phyloP scores from a whole-genome alignment of 129 eudicot species.

The Gnaphalium uliginosum region DNA sequence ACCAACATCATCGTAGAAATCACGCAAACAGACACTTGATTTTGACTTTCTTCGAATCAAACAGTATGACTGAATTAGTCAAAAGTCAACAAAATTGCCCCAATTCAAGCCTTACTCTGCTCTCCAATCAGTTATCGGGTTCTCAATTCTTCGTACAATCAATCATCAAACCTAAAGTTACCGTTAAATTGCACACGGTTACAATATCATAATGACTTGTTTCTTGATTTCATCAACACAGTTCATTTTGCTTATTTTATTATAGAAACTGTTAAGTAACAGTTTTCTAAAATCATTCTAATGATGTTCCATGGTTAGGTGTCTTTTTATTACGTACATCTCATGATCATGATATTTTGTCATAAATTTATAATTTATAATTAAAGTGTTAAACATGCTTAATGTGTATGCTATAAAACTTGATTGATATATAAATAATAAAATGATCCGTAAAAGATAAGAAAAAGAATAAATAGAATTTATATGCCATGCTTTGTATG shows the following conservation, averaged over 20 bases:
- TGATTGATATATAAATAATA: no score
- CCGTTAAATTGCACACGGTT: slow-evolving; percentile 4
- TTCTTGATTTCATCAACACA: slow-evolving; percentile 10
- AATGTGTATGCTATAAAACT: no score
- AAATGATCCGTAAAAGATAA: no score
- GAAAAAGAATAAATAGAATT: no score
- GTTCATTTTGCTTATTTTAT: background rate
- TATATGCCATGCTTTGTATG: no score
- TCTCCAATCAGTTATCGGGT: slow-evolving; percentile 19
- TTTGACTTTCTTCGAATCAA: slow-evolving; percentile 13
- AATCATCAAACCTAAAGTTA: slow-evolving; percentile 10
- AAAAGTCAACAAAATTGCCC: slow-evolving; percentile 20
- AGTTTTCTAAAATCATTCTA: background rate
- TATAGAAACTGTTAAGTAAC: background rate
- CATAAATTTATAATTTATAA: no score
- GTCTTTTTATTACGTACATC: background rate
- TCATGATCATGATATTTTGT: background rate
- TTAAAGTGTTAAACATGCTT: no score
- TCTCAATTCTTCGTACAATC: slow-evolving; percentile 15
- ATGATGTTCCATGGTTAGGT: background rate
- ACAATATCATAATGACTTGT: background rate
- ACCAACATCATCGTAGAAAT: background rate
- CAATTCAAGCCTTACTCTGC: slow-evolving; percentile 6
- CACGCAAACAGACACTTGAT: slow-evolving; percentile 16
- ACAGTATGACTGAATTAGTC: slow-evolving; percentile 6